phyloP scores from a whole-genome alignment of 2,329 filamentous ascomycete species.

The Aspergillus candidus region DNA sequence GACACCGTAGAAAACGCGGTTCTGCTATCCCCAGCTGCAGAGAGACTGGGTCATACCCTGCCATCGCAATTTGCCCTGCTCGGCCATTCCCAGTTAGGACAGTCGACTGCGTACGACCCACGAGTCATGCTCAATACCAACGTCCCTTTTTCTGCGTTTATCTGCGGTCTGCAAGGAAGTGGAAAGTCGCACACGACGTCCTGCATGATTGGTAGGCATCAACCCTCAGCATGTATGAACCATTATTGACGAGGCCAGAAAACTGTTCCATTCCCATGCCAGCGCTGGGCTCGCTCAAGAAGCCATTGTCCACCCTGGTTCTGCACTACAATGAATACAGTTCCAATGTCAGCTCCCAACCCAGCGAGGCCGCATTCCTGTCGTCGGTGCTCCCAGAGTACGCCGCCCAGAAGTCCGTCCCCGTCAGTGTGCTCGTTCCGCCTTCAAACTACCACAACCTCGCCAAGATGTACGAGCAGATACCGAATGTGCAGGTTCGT shows the following conservation, averaged over 20 bases:
- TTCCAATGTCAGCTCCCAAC: conserved; percentile 25
- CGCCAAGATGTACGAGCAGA: conserved; percentile 38
- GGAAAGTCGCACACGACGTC: conserved; percentile 58
- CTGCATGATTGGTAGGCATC: conserved; percentile 41
- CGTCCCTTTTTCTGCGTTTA: conserved; percentile 52
- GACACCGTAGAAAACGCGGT: conserved; percentile 4
- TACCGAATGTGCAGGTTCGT: conserved; percentile 19
- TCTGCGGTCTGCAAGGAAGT: conserved; percentile 58
- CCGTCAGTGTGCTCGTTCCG: conserved; percentile 48
- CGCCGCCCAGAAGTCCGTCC: conserved; percentile 23
- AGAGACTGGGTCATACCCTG: conserved; percentile 4
- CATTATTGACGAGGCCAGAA: conserved; percentile 26
- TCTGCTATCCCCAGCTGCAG: conserved; percentile 4
- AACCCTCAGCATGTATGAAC: too few relatives aligned
- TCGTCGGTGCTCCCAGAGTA: conserved; percentile 33
- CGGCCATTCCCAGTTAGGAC: conserved; percentile 1
- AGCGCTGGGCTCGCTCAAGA: conserved; percentile 38
- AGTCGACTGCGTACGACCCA: neutral
- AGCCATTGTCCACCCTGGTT: conserved; percentile 49
- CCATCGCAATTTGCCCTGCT: conserved; percentile 12
- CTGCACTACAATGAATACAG: conserved; percentile 52
- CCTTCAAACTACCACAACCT: conserved; percentile 43
- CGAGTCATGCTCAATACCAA: conserved; percentile 13
- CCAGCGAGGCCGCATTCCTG: conserved; percentile 54
- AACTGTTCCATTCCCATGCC: conserved; percentile 27